A percentile compares a stretch with the other conserved stretches of the same genome.
Evolutionary conservation across 768 basidiomycete species (phyloP).

Genomic region (Suillus hirtellus): DNA sequence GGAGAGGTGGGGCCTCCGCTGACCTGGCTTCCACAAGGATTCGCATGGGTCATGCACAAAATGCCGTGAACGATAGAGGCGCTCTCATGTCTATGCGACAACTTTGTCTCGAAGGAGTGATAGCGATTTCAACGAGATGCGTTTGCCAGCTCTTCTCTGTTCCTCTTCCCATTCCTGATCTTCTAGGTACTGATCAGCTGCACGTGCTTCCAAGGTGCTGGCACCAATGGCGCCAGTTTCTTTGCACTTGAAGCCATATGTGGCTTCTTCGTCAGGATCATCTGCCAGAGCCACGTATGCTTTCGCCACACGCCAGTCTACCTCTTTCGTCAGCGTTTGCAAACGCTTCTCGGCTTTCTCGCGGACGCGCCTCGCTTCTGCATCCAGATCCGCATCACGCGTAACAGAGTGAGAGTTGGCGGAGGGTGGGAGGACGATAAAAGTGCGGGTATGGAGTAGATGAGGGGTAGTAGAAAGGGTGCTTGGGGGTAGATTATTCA

Average conservation of each 20-base stretch:
- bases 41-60: background rate
- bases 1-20: background rate
- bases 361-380: conserved; percentile 44
- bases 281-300: conserved; percentile 72
- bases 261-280: conserved; percentile 24
- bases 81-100: background rate
- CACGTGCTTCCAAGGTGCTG: conserved; percentile 45
- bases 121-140: background rate
- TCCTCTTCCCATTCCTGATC: conserved; percentile 67
- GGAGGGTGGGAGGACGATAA: conserved; percentile 53
- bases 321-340: conserved; percentile 68
- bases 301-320: conserved; percentile 64
- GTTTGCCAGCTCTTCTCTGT: conserved; percentile 34
- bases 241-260: conserved; percentile 28
- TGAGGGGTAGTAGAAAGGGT: conserved; percentile 72
- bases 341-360: conserved; percentile 61
- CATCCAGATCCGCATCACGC: conserved; percentile 36
- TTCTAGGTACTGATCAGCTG: conserved; percentile 61
- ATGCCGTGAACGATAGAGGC: background rate
- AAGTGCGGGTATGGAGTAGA: conserved; percentile 66
- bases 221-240: conserved; percentile 16
- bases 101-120: background rate
- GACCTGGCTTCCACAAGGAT: background rate
- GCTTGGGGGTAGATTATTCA: conserved; percentile 66
- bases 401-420: conserved; percentile 28